Evolutionary conservation across 1,284 basidiomycete genomes (phyloP), one percentile per base, ranked within the genome.

Genomic region (Bjerkandera adusta): DNA sequence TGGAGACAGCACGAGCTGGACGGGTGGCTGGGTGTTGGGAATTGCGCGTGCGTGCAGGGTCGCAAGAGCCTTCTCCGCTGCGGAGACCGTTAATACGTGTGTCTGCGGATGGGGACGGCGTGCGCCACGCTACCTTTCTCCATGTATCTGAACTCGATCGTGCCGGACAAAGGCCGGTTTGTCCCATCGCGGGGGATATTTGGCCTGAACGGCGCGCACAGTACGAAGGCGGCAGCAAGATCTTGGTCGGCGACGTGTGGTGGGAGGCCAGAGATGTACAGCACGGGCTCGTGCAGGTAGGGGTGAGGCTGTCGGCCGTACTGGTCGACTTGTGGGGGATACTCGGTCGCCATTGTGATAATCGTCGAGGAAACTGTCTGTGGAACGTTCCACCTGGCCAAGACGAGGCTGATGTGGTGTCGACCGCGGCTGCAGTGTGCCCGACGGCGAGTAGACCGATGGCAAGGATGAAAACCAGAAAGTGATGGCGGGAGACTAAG

Each of bases 41-140:
- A 91, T 73, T 29, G 81, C 79, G 57, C 88, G 85, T 52, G 77
- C 78, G 62, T 89, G 82, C 29, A 94, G 73, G 11, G 86, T 90
- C 12, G 89, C 85, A 12, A 93, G 73, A 3, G 91, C 92, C 66
- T 90, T 92, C 69, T 95, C 92, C 54, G 90, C 92, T 93, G 62
- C 6, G 18, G 25, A 57, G 37, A 47, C 51, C 15, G 52, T 44
- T 35, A 49, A 30, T 45, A 33, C 16, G 22, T 47, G 48, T 41
- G 46, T 49, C 27, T 45, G 52, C 27, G 39, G 16, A 36, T 32
- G 29, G 40, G 36, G 35, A 29, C 36, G 16, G 33, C 49, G 13
- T 42, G 55, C 48, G 43, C 55, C 49, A 46, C 26, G 43, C 75
- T 56, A 88, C 87, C 87, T 75, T 83, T 87, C 61, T 86, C 84